Evolutionary conservation across 23 red algal species (phyloP).

Genomic region (Pyropia yezoensis): DNA sequence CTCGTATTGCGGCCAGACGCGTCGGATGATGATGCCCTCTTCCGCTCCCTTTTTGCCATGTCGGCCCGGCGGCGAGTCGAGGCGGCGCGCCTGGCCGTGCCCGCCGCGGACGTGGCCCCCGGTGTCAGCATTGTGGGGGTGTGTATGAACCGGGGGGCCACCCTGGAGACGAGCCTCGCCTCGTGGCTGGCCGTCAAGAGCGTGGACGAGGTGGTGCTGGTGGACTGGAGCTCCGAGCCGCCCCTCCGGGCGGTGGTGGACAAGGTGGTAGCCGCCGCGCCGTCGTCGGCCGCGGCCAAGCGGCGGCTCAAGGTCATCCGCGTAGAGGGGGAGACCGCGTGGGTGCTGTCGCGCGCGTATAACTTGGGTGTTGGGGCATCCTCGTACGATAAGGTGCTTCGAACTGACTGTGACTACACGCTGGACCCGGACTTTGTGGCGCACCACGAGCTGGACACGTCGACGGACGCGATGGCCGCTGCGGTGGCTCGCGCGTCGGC

Average conservation of each 20-base stretch:
- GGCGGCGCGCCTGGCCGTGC: background rate
- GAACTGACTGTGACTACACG: slow-evolving; percentile 62
- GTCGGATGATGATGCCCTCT: too few species aligned
- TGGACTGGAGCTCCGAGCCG: slow-evolving; percentile 51
- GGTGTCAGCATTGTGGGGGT: slow-evolving; percentile 51
- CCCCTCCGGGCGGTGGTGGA: slow-evolving; percentile 12
- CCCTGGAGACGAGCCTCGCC: slow-evolving; percentile 17
- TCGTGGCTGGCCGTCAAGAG: slow-evolving; percentile 16
- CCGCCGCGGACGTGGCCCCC: background rate
- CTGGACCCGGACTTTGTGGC: slow-evolving; percentile 26
- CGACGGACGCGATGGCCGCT: too few species aligned
- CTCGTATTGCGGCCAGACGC: too few species aligned
- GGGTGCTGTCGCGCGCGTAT: slow-evolving; percentile 59
- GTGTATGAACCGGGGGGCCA: slow-evolving; percentile 58
- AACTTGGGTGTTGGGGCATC: slow-evolving; percentile 40
- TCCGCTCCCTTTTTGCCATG: background rate
- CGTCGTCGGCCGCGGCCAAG: slow-evolving; percentile 12
- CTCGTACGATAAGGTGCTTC: slow-evolving; percentile 20
- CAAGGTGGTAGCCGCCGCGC: background rate
- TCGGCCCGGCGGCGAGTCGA: background rate
- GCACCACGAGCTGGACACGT: slow-evolving; percentile 13
- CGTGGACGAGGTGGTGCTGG: slow-evolving; percentile 44
- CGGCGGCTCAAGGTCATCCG: slow-evolving; percentile 26
- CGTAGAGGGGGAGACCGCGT: slow-evolving; percentile 25
- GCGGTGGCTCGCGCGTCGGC: too few species aligned